Evolutionary conservation across 768 basidiomycete species (phyloP).

Genomic region (Leccinum variicolor): DNA sequence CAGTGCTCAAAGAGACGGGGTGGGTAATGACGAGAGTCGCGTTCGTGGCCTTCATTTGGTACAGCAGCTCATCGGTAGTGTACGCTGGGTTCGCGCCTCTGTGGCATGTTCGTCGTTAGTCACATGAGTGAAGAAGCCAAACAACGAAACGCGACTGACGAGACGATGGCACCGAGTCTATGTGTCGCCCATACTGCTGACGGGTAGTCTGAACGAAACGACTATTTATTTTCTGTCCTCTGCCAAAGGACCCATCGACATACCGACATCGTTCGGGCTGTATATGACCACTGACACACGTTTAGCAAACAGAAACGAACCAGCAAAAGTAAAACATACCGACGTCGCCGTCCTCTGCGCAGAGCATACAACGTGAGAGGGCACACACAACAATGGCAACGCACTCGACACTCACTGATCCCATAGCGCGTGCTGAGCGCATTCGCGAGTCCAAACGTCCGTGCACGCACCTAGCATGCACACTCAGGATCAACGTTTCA

Average conservation of each 20-base stretch:
- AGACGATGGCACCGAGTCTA: slow-evolving; percentile 53
- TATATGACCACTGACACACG: slow-evolving; percentile 51
- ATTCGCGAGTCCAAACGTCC: slow-evolving; percentile 54
- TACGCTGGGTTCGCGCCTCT: slow-evolving; percentile 37
- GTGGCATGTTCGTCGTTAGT: background rate
- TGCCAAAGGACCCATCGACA: slow-evolving; percentile 4
- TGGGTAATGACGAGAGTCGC: slow-evolving; percentile 32
- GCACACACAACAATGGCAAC: background rate
- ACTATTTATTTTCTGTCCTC: background rate
- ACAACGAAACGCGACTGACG: slow-evolving; percentile 36
- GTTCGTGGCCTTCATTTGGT: slow-evolving; percentile 29
- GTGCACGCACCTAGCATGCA: slow-evolving; percentile 33
- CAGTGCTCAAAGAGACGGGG: slow-evolving; percentile 25
- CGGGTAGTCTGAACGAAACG: slow-evolving; percentile 45
- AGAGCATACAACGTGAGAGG: background rate
- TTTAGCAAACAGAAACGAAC: slow-evolving; percentile 1
- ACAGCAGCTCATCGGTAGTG: slow-evolving; percentile 28
- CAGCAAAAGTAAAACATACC: slow-evolving; percentile 34
- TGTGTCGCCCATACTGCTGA: slow-evolving; percentile 58
- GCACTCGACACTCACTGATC: slow-evolving; percentile 38
- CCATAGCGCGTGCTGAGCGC: slow-evolving; percentile 45
- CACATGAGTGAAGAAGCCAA: background rate
- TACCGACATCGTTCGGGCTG: slow-evolving; percentile 64
- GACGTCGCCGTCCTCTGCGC: slow-evolving; percentile 46
- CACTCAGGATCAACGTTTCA: background rate